Base-by-base conservation (phyloP, 768 basidiomycete species). In the Lyophyllum semitale region DNA sequence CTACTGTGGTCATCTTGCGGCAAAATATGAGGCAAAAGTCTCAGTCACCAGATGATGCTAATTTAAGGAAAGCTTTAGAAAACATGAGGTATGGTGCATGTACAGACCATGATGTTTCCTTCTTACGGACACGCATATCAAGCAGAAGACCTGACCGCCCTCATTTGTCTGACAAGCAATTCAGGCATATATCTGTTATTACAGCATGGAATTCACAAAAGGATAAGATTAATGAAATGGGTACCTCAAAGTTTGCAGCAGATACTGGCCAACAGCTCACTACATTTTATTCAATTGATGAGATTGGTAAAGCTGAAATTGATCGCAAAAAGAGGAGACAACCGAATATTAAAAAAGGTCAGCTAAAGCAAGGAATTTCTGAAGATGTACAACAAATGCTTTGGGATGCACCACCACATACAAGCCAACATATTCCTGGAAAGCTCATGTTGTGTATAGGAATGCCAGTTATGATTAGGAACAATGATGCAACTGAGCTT, bases 41-140 rank as follows among this genome's bases (percentile, higher is more conserved):
- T 6, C 53, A 66, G 41, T 57, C 45, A 3, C 0, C 40, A 27
- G 48, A 61, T 1, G 70, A 74, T 61, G 22, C 15, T 0, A 54
- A 59, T 15, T 64, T 75, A 4, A 22, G 71, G 38, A 38, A n/a
- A n/a, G n/a, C n/a, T n/a, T n/a, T n/a, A n/a, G n/a, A n/a, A n/a
- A n/a, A n/a, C n/a, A n/a, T n/a, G 45, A 2, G 30, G 4, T 53
- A 53, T 8, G 6, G 5, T 6, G n/a, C 52, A 7, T 48, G 53
- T 13, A 48, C 53, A 23, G 0, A 1, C 1, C 23, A 22, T 0
- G 30, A 54, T 15, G n/a, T 54, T 2, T 1, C 15, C 3, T 48
- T 48, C 17, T 18, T 48, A 0, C 15, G 48, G 2, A 46, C 17
- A 3, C 22, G 4, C n/a, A n/a, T n/a, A n/a, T n/a, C n/a, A n/a